A percentile compares a stretch with the other conserved stretches of the same genome.
Conservation (phyloP, 345 rosid genomes). For the Boechera divaricarpa region DNA sequence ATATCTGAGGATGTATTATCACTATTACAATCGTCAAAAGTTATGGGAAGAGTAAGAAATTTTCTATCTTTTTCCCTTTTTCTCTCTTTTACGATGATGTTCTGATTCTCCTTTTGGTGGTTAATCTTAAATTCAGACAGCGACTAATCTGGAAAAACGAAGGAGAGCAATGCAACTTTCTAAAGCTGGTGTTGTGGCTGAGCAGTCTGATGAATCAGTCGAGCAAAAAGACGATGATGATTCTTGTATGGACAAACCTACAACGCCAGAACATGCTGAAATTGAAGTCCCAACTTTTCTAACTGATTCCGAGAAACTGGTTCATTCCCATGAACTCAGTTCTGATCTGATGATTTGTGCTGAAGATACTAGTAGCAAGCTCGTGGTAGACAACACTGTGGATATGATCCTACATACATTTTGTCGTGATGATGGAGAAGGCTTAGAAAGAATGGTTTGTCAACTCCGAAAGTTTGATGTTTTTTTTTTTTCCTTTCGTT, state of each 20-base stretch:
- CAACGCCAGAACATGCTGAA: constrained; percentile 27
- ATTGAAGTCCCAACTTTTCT: constrained; percentile 22
- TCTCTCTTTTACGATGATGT: not conserved
- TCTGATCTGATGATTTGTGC: constrained; percentile 33
- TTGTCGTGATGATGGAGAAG: constrained; percentile 37
- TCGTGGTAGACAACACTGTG: not conserved
- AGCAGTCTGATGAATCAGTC: constrained; percentile 38
- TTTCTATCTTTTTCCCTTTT: not conserved
- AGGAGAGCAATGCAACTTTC: constrained; percentile 61
- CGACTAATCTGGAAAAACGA: constrained; percentile 66
- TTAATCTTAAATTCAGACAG: constrained; percentile 52
- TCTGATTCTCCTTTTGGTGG: constrained; percentile 18
- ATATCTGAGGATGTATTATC: constrained; percentile 62
- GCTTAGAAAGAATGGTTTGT: constrained; percentile 48
- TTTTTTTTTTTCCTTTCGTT: not conserved
- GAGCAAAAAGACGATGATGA: constrained; percentile 25
- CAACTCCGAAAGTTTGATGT: not conserved
- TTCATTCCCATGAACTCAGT: constrained; percentile 27
- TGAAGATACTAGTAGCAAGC: constrained; percentile 32
- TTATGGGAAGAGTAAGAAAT: constrained; percentile 66
- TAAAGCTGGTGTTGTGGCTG: constrained; percentile 61
- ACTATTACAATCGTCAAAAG: constrained; percentile 69
- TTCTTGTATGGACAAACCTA: constrained; percentile 35
- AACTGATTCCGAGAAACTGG: constrained; percentile 23
- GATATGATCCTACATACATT: constrained; percentile 18